These are phyloP conservation scores for Aspergillus texensis DNA, from an alignment of 2,329 filamentous ascomycete genomes.

Conservation along the genomic window DNA sequence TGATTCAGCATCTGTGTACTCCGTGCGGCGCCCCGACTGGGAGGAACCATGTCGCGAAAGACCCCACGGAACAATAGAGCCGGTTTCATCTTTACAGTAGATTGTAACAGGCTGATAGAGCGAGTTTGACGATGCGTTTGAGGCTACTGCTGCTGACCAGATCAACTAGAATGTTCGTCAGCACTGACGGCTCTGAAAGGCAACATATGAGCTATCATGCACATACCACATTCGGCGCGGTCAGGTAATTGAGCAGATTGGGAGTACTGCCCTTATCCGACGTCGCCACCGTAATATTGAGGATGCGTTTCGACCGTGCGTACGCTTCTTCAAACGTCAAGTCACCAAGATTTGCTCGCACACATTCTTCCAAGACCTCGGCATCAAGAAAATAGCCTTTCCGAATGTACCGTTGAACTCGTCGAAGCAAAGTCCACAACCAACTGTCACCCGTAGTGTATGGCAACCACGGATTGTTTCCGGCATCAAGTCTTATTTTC, in stretches of 20 bases:
- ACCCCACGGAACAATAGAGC: slow-evolving; percentile 74
- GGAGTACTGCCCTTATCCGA: slow-evolving; percentile 75
- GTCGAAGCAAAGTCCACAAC: slow-evolving; percentile 64
- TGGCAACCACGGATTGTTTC: slow-evolving; percentile 8
- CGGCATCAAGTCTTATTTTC: slow-evolving; percentile 20
- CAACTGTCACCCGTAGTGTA: slow-evolving; percentile 41
- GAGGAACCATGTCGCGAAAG: slow-evolving; percentile 63
- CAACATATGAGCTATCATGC: neutral
- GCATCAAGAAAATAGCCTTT: slow-evolving; percentile 86
- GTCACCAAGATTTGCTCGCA: slow-evolving; percentile 82
- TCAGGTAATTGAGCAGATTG: slow-evolving; percentile 86
- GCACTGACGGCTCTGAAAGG: neutral
- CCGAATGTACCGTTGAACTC: slow-evolving; percentile 68
- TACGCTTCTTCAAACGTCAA: slow-evolving; percentile 94
- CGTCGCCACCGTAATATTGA: slow-evolving; percentile 90
- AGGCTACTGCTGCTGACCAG: slow-evolving; percentile 47
- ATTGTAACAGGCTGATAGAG: slow-evolving; percentile 69
- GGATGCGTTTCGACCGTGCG: slow-evolving; percentile 76
- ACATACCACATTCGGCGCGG: slow-evolving; percentile 86
- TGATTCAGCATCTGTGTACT: slow-evolving; percentile 67
- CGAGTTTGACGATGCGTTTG: slow-evolving; percentile 55
- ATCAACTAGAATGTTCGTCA: slow-evolving; percentile 57
- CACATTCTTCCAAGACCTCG: slow-evolving; percentile 77
- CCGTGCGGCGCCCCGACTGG: slow-evolving; percentile 68
- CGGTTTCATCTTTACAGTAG: slow-evolving; percentile 75